These are phyloP conservation scores for Nothophaeocryptopus gaeumannii DNA, from an alignment of 2,329 filamentous ascomycete species.

Conservation along the genomic window DNA sequence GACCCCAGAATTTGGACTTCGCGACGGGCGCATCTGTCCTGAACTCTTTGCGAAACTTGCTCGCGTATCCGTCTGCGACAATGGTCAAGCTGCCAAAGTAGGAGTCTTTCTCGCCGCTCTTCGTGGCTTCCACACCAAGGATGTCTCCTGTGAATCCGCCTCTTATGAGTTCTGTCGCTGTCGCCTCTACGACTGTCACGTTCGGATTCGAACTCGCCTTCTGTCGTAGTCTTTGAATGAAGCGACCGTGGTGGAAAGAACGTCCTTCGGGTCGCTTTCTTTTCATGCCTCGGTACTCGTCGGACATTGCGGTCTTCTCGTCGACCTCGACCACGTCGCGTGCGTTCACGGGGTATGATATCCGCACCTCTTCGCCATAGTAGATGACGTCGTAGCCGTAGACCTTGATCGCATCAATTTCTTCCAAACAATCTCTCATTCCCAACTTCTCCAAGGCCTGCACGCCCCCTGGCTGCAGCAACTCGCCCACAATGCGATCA, in stretches of 20 bases:
- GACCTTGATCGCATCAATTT: slow-evolving; percentile 79
- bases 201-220: slow-evolving; percentile 74
- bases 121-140: slow-evolving; percentile 76
- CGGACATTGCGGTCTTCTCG: slow-evolving; percentile 31
- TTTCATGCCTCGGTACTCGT: slow-evolving; percentile 33
- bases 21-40: slow-evolving; percentile 65
- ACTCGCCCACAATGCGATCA: slow-evolving; percentile 91
- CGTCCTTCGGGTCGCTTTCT: slow-evolving; percentile 65
- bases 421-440: slow-evolving; percentile 76
- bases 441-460: slow-evolving; percentile 77
- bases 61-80: slow-evolving; percentile 86
- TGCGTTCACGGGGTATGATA: slow-evolving; percentile 72
- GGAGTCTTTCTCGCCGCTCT: slow-evolving; percentile 61
- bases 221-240: slow-evolving; percentile 76
- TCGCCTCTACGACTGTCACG: slow-evolving; percentile 87
- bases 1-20: slow-evolving; percentile 85
- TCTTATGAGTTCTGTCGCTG: slow-evolving; percentile 71
- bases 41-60: slow-evolving; percentile 82
- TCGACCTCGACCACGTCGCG: slow-evolving; percentile 33
- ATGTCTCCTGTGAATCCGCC: slow-evolving; percentile 68
- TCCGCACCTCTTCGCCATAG: slow-evolving; percentile 67
- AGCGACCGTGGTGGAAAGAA: slow-evolving; percentile 90
- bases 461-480: slow-evolving; percentile 90
- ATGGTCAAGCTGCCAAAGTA: slow-evolving; percentile 90
- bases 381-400: slow-evolving; percentile 87